Evolutionary conservation across 1,284 basidiomycete genomes (phyloP).

Genomic region (Malassezia nana): DNA sequence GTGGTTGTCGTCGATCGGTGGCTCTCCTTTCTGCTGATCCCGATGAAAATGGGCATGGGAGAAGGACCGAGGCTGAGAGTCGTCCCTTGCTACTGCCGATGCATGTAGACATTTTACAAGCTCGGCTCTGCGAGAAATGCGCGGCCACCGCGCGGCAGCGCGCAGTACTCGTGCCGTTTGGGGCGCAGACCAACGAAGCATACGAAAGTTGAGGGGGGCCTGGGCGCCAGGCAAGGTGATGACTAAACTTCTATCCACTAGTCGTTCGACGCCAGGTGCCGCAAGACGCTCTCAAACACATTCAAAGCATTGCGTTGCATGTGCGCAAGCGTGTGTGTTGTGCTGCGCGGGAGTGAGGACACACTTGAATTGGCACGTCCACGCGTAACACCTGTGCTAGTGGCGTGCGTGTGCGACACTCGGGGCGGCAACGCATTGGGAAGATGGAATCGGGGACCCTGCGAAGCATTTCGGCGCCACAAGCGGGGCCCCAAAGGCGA

Average conservation of each 20-base stretch:
- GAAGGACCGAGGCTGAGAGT: slow-evolving; percentile 10
- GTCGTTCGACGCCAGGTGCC: not conserved
- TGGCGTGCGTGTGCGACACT: slow-evolving; percentile 16
- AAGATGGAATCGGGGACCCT: not conserved
- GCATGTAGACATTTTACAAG: not conserved
- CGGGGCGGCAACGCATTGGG: slow-evolving; percentile 15
- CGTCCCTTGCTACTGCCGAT: not conserved
- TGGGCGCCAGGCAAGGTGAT: not conserved
- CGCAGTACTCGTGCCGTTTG: not conserved
- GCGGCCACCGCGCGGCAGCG: not conserved
- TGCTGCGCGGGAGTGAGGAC: slow-evolving; percentile 5
- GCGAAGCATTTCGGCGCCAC: slow-evolving; percentile 7
- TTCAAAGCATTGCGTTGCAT: slow-evolving; percentile 17
- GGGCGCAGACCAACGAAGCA: not conserved
- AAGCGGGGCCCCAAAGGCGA: slow-evolving; percentile 7
- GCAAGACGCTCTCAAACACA: slow-evolving; percentile 14
- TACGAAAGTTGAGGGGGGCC: not conserved
- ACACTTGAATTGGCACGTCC: not conserved
- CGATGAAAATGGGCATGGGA: slow-evolving; percentile 20
- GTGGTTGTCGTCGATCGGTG: not conserved
- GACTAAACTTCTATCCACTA: not conserved
- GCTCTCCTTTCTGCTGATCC: not conserved
- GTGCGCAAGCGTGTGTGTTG: slow-evolving; percentile 12
- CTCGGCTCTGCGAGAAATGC: not conserved
- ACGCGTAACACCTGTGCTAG: slow-evolving; percentile 6